Percentiles rank a stretch among this genome's conserved stretches.
Evolutionary conservation across 257 asterid genomes (phyloP).

Genomic region (Ballota nigra): DNA sequence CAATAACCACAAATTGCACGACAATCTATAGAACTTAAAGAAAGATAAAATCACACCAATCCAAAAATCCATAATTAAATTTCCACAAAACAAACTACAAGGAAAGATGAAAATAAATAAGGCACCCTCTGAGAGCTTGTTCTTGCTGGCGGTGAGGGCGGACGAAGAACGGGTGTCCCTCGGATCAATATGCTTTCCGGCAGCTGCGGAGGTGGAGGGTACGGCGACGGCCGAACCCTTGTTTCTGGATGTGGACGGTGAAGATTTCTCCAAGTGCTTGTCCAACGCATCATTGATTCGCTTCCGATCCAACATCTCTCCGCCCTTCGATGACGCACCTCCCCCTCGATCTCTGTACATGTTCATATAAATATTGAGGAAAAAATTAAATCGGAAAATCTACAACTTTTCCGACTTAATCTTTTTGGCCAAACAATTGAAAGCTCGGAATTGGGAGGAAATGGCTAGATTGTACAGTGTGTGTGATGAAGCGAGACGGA

Average conservation of each 20-base stretch:
- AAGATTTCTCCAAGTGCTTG: slow-evolving; percentile 88
- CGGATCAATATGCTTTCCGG: slow-evolving; percentile 55
- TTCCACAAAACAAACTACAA: neutral
- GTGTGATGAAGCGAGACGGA: slow-evolving; percentile 23
- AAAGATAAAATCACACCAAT: neutral
- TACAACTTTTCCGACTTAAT: neutral
- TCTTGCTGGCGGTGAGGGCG: slow-evolving; percentile 47
- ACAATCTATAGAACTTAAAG: neutral
- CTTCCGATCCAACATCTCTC: slow-evolving; percentile 93
- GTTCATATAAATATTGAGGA: slow-evolving; percentile 18
- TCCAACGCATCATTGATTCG: slow-evolving; percentile 91
- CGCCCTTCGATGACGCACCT: slow-evolving; percentile 66
- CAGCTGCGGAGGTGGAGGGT: slow-evolving; percentile 57
- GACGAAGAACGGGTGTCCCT: slow-evolving; percentile 54
- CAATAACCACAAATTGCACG: neutral
- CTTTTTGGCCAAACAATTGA: neutral
- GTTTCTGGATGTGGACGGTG: slow-evolving; percentile 79
- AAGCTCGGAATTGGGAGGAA: neutral
- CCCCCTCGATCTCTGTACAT: slow-evolving; percentile 88
- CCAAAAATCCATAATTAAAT: neutral
- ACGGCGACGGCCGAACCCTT: slow-evolving; percentile 53
- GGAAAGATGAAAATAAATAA: neutral
- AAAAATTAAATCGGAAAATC: slow-evolving; percentile 16
- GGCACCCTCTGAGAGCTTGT: slow-evolving; percentile 75
- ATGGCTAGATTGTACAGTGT: slow-evolving; percentile 24